These are phyloP conservation scores for Pistacia integerrima DNA, from an alignment of 345 rosid species.

Conservation along the genomic window DNA sequence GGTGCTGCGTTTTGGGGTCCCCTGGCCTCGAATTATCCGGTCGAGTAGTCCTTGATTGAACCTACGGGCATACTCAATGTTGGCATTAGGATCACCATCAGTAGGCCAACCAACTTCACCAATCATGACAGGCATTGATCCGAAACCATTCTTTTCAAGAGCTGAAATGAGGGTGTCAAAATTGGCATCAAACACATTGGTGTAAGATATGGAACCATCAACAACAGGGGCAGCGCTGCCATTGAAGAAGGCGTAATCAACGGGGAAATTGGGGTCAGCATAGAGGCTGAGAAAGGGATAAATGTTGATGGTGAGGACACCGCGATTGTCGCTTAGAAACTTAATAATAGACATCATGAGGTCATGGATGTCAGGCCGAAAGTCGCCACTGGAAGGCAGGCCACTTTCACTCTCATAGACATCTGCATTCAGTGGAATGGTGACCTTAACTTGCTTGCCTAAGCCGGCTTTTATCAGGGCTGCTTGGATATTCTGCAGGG, in stretches of 20 bases:
- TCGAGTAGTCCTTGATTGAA: conserved; percentile 83
- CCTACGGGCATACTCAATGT: conserved; percentile 46
- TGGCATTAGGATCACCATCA: conserved; percentile 75
- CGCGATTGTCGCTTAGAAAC: conserved; percentile 58
- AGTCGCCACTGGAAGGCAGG: conserved; percentile 80
- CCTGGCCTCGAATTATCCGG: conserved; percentile 53
- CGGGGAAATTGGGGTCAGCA: conserved; percentile 69
- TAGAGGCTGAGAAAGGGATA: conserved; percentile 91
- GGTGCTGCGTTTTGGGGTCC: conserved; percentile 66
- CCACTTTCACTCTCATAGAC: conserved; percentile 58
- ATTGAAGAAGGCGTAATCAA: conserved; percentile 81
- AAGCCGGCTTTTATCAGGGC: conserved; percentile 89
- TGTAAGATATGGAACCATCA: conserved; percentile 77
- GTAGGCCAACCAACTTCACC: conserved; percentile 98
- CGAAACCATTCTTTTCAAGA: conserved; percentile 78
- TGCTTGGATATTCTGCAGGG: conserved; percentile 84
- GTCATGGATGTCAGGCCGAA: conserved; percentile 61
- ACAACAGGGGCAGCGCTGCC: conserved; percentile 56
- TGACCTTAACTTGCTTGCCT: conserved; percentile 68
- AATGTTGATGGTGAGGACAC: conserved; percentile 76
- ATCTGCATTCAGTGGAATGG: conserved; percentile 87
- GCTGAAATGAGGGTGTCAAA: conserved; percentile 77
- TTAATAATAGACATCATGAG: conserved; percentile 66
- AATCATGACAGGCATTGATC: conserved; percentile 63
- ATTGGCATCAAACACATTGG: conserved; percentile 86